Evolutionary conservation across 768 basidiomycete genomes (phyloP), one percentile per base, ranked within the genome.

Genomic region (Mycena floridula): DNA sequence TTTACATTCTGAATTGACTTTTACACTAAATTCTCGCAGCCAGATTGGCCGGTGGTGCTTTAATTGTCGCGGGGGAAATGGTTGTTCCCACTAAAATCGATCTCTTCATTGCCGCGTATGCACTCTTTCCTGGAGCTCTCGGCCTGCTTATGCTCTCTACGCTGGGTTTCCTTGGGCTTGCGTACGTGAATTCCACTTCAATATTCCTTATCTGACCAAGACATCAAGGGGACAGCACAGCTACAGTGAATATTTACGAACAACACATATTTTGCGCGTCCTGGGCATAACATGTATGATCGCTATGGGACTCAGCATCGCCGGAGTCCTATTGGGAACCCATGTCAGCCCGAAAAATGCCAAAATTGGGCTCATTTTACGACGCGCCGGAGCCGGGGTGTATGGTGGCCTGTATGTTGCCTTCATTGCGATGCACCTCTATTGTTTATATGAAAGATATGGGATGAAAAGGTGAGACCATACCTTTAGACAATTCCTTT

Each of bases 51-150:
- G 76, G 74, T 12, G 79, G 76, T 23, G 73, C 74, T 15, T 59
- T 85, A 22, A 62, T 78, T 13, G 64, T 86, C 39, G 77, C 80
- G 20, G 77, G 68, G 22, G 74, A 84, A 57, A 46, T 68, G 26
- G 49, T 66, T 25, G 52, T 46, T 5, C 63, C 70, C 1, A 51
- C 59, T 22, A 70, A 73, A 30, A 53, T 52, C 27, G 70, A 70
- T 39, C 52, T 84, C 26, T 74, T 73, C 48, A 67, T 71, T 39
- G 73, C 79, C 32, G 74, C 76, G 25, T 75, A 74, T 49, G 72
- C 76, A 45, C 58, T 77, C 38, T 66, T 79, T 49, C 59, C 71
- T 40, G 64, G 68, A 15, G 73, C 58, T 12, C 51, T 77, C 6
- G 62, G 65, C 11, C 51, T 65, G 0, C 60, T 77, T 8, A 53